Percentiles rank a stretch among this genome's conserved stretches.
Evolutionary conservation across 371 early-diverging fungal genomes (phyloP).

Genomic region (Apophysomyces trapeziformis): DNA sequence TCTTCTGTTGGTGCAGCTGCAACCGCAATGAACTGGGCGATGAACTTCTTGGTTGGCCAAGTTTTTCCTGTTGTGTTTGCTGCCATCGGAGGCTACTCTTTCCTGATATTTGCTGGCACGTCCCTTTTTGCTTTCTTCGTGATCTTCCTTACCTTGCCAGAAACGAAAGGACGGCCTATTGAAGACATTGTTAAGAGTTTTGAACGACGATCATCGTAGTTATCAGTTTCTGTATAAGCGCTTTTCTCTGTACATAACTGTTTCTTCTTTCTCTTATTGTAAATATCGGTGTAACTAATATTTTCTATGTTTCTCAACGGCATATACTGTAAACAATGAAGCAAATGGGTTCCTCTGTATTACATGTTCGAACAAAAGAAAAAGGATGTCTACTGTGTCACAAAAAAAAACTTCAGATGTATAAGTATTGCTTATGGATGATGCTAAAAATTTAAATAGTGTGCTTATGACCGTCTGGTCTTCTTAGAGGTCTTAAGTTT

Average conservation of each 20-base stretch:
- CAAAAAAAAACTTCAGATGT: neutral
- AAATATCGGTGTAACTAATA: no score
- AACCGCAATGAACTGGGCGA: slow-evolving; percentile 66
- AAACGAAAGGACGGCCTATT: slow-evolving; percentile 72
- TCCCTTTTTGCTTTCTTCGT: slow-evolving; percentile 31
- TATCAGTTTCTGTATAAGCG: neutral
- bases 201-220: neutral
- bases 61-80: slow-evolving; percentile 66
- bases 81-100: slow-evolving; percentile 66
- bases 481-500: slow-evolving; percentile 59
- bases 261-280: neutral
- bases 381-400: neutral
- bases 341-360: no score
- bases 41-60: slow-evolving; percentile 55
- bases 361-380: neutral
- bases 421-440: slow-evolving; percentile 1
- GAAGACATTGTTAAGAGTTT: slow-evolving; percentile 51
- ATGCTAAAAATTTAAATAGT: slow-evolving; percentile 11
- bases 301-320: no score
- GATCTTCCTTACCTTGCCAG: slow-evolving; percentile 50
- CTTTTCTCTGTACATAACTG: neutral
- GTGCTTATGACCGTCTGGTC: slow-evolving; percentile 46
- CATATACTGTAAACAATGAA: no score
- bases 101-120: slow-evolving; percentile 63
- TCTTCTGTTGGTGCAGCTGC: slow-evolving; percentile 58